These are phyloP conservation scores for Acrasis kona DNA, from an alignment of 78 protist species.

Conservation along the genomic window DNA sequence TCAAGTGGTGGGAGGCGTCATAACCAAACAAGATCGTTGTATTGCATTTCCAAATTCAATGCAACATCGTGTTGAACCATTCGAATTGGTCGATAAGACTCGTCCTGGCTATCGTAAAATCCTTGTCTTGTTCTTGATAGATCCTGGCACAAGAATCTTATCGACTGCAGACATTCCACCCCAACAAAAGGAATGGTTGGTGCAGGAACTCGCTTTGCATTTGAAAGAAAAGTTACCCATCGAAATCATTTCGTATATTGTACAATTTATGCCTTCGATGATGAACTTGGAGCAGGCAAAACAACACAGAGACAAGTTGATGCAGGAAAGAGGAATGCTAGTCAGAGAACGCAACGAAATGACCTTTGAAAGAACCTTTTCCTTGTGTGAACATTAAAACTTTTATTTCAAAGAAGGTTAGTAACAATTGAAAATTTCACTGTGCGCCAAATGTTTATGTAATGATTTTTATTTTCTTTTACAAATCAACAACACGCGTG, in stretches of 20 bases:
- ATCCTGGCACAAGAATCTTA: conserved; percentile 4
- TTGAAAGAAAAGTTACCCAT: not conserved
- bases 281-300: conserved; percentile 4
- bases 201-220: not conserved
- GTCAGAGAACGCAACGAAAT: not conserved
- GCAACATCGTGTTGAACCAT: conserved; percentile 30
- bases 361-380: conserved; percentile 13
- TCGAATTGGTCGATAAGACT: not conserved
- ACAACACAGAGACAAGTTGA: conserved; percentile 27
- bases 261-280: conserved; percentile 7
- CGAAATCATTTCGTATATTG: not conserved
- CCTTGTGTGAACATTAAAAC: conserved; percentile 30
- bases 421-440: not conserved
- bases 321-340: conserved; percentile 27
- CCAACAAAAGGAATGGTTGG: not conserved
- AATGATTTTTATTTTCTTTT: conserved; percentile 5
- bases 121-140: conserved; percentile 16
- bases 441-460: not conserved
- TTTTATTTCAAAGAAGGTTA: too few relatives aligned
- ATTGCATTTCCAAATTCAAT: conserved; percentile 33
- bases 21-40: not conserved
- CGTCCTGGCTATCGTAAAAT: conserved; percentile 20
- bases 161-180: not conserved
- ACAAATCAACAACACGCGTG: conserved; percentile 81
- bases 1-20: not conserved